Conservation (phyloP, 768 basidiomycete genomes). For the Leccinum boreale region DNA sequence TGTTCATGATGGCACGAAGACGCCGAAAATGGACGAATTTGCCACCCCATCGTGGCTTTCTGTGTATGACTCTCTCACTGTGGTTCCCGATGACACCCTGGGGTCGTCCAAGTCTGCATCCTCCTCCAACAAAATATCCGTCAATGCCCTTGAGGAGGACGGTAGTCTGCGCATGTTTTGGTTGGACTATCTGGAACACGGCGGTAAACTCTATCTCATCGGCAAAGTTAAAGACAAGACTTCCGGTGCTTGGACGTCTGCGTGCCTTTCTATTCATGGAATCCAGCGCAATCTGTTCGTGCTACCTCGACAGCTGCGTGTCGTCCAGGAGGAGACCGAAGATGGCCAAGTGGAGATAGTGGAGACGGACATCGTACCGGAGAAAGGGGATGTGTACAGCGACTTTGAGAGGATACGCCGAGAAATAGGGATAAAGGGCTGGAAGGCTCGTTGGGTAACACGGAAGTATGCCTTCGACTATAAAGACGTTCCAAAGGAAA, state of each 20-base stretch:
- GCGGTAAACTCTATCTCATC: conserved; percentile 82
- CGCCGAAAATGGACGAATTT: conserved; percentile 45
- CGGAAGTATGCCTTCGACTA: conserved; percentile 88
- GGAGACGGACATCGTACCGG: conserved; percentile 76
- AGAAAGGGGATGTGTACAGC: conserved; percentile 64
- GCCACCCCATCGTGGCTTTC: conserved; percentile 64
- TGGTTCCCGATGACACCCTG: conserved; percentile 57
- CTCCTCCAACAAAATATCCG: conserved; percentile 36
- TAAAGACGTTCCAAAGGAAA: conserved; percentile 71
- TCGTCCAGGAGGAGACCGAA: conserved; percentile 36
- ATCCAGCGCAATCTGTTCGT: conserved; percentile 90
- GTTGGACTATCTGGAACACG: conserved; percentile 89
- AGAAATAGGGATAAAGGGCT: conserved; percentile 69
- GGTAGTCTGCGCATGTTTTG: conserved; percentile 91
- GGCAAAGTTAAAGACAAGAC: conserved; percentile 87
- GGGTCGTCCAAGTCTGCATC: conserved; percentile 40
- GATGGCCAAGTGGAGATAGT: conserved; percentile 34
- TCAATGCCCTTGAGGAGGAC: conserved; percentile 74
- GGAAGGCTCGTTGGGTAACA: conserved; percentile 83
- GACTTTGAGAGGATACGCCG: conserved; percentile 82
- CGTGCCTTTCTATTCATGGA: conserved; percentile 81
- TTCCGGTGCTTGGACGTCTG: conserved; percentile 67
- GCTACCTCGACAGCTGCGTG: conserved; percentile 67
- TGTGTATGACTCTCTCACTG: conserved; percentile 67
- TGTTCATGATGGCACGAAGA: neutral